phyloP scores from a whole-genome alignment of 2,329 filamentous ascomycete genomes.

The Colletotrichum chlorophyti region DNA sequence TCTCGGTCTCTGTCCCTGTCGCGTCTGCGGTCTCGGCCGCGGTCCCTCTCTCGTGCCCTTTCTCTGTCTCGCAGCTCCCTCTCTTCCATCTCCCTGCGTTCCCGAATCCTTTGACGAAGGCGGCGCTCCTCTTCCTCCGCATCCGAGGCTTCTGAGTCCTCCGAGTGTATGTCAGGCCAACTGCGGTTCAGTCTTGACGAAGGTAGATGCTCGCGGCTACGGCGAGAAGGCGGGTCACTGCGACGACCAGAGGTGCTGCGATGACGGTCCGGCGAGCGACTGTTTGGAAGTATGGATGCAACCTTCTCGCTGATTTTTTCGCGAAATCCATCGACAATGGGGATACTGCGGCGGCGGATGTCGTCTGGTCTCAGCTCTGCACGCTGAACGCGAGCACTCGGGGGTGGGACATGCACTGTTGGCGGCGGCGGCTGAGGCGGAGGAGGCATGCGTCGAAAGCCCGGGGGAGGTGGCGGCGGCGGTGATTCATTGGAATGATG shows the following conservation, averaged over 20 bases:
- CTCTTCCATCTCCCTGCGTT: constrained; percentile 31
- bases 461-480: constrained; percentile 34
- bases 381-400: constrained; percentile 39
- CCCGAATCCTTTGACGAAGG: constrained; percentile 28
- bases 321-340: constrained; percentile 47
- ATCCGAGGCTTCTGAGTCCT: constrained; percentile 42
- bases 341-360: constrained; percentile 41
- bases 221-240: constrained; percentile 30
- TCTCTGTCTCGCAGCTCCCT: constrained; percentile 43
- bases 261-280: constrained; percentile 41
- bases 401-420: constrained; percentile 33
- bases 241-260: constrained; percentile 42
- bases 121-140: constrained; percentile 40
- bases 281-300: constrained; percentile 48
- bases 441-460: constrained; percentile 42
- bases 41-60: constrained; percentile 44
- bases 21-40: constrained; percentile 40
- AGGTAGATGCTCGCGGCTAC: constrained; percentile 45
- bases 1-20: constrained; percentile 33
- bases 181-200: constrained; percentile 48
- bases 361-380: constrained; percentile 44
- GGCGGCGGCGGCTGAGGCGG: constrained; percentile 37
- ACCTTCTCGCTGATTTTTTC: constrained; percentile 55
- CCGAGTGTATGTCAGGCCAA: constrained; percentile 49
- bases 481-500: constrained; percentile 36